Percentiles rank a stretch among this genome's conserved stretches.
phyloP scores from a whole-genome alignment of 352 stramenopile genomes.

The Globisporangium cederbergense region DNA sequence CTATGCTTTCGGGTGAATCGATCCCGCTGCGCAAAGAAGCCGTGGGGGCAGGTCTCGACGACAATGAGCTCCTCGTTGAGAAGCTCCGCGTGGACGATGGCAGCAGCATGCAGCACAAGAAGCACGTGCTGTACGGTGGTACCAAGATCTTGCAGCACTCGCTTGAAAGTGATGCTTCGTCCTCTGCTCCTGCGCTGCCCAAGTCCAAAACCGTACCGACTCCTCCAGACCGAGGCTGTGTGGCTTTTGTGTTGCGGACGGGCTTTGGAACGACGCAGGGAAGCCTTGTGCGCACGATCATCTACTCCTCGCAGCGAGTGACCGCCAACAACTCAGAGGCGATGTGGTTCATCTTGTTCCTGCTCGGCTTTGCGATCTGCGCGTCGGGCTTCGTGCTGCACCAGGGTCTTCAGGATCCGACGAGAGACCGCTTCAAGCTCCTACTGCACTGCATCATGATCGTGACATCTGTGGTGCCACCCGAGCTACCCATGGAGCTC shows the following conservation, averaged over 20 bases:
- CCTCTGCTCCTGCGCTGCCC: background rate
- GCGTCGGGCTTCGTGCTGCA: constrained; percentile 84
- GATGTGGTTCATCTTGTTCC: constrained; percentile 90
- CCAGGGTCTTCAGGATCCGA: constrained; percentile 38
- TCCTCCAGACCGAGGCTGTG: constrained; percentile 79
- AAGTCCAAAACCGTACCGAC: constrained; percentile 23
- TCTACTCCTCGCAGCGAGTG: constrained; percentile 91
- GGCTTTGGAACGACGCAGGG: constrained; percentile 94
- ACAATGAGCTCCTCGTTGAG: constrained; percentile 14
- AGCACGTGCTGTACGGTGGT: constrained; percentile 79
- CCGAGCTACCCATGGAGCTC: constrained; percentile 94
- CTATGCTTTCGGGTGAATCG: constrained; percentile 95
- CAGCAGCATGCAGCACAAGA: constrained; percentile 33
- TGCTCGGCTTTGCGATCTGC: constrained; percentile 89
- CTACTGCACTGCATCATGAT: constrained; percentile 95
- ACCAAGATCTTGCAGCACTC: constrained; percentile 49
- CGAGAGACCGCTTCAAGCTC: constrained; percentile 87
- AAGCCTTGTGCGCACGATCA: constrained; percentile 92
- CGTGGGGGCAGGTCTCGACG: constrained; percentile 18
- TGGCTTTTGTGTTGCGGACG: constrained; percentile 90
- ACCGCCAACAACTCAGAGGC: constrained; percentile 90
- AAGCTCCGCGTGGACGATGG: constrained; percentile 27
- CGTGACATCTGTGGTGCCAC: constrained; percentile 93
- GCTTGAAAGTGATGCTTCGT: constrained; percentile 8
- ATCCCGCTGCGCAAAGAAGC: constrained; percentile 92